Percentiles rank a stretch among this genome's conserved stretches.
Conservation (phyloP, 331 rosid genomes). For the Telfairia occidentalis region DNA sequence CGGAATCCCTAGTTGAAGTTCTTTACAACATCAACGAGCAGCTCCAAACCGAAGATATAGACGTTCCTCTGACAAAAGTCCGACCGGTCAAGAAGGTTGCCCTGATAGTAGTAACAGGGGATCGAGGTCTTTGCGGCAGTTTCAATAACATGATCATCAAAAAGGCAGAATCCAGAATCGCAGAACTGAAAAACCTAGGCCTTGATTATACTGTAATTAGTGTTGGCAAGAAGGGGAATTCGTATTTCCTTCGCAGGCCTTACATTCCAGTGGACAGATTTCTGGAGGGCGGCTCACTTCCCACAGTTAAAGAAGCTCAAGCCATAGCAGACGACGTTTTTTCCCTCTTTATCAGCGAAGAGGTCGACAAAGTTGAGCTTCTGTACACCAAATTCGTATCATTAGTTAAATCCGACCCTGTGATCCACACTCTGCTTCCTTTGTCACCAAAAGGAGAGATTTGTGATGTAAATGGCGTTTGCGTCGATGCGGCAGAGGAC, state of each 20-base stretch:
- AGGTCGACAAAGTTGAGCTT: conserved; percentile 80
- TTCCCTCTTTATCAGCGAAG: conserved; percentile 70
- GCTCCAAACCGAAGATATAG: conserved; percentile 66
- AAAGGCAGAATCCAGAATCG: conserved; percentile 57
- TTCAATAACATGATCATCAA: conserved; percentile 50
- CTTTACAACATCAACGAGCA: conserved; percentile 91
- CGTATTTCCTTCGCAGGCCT: conserved; percentile 67
- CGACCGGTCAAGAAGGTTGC: conserved; percentile 75
- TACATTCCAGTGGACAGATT: conserved; percentile 65
- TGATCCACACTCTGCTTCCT: conserved; percentile 77
- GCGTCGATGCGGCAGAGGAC: conserved; percentile 85
- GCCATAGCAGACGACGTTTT: conserved; percentile 81
- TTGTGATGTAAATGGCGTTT: conserved; percentile 60
- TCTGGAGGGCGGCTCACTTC: conserved; percentile 47
- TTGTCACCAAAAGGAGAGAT: conserved; percentile 83
- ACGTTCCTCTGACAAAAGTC: conserved; percentile 49
- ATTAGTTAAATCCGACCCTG: conserved; percentile 57
- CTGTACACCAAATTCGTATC: conserved; percentile 77
- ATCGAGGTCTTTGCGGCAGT: conserved; percentile 78
- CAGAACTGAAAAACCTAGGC: conserved; percentile 54
- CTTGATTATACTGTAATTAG: conserved; percentile 48
- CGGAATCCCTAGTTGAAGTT: conserved; percentile 74
- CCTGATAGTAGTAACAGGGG: conserved; percentile 69
- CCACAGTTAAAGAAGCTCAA: conserved; percentile 87
- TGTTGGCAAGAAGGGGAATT: conserved; percentile 75